Evolutionary conservation across 495 filamentous ascomycete species (phyloP), one percentile per base, ranked within the genome.

Genomic region (Aspergillus nanangensis): DNA sequence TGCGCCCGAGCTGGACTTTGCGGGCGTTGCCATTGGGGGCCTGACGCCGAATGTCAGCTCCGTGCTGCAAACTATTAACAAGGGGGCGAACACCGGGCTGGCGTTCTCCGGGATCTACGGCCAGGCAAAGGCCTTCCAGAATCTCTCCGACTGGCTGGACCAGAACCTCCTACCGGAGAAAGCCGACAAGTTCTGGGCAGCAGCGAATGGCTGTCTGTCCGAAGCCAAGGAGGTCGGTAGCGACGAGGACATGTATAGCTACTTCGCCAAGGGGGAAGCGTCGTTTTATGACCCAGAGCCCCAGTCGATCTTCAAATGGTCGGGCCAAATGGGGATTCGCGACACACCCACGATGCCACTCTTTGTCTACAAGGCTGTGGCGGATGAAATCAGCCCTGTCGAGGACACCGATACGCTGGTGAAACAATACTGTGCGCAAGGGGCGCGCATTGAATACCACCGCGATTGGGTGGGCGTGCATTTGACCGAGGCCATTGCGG

Each of bases 301-400:
- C 7, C 38, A 40, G 38, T 45, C 46, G 11, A 35, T 52, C 19
- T 43, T 56, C 20, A n/a, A 18, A 11, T 47, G 41, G 34, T 47
- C 52, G 3, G 58, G 55, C 0, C 41, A 47, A 19, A 49, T 61
- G 55, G 58, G 58, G 1, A 7, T 58, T 15, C 55, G 44, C 9
- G 58, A 54, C 1, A 48, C 47, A 2, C 77, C 75, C 1, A 44
- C 53, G 14, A 69, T 72, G 55, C 75, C 72, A 2, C 20, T 74
- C n/a, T 77, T 68, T 45, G 40, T 69, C 0, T 78, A 80, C 58
- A 77, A 80, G 50, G 72, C 73, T 8, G 61, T 74, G 15, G 23
- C 58, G 0, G 75, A 79, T 49, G 61, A 78, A 55, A 55, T 75
- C 36, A 69, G 59, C 29, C 37, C 56, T 1, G 56, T 75, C 3